Evolutionary conservation across 768 basidiomycete genomes (phyloP).

Genomic region (Tulasnella sp.): DNA sequence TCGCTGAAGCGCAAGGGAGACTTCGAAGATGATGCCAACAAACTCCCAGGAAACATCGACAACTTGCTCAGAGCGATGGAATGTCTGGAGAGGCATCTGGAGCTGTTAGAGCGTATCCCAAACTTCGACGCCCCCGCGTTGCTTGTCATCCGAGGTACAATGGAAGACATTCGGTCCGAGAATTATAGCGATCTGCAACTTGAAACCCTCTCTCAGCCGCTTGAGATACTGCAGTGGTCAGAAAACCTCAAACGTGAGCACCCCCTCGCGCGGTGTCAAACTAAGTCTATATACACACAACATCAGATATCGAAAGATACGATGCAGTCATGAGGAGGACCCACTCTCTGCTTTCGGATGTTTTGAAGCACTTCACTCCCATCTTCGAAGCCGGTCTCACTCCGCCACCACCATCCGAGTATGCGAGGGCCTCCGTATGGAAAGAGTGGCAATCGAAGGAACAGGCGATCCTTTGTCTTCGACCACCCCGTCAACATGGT

Average conservation of each 20-base stretch:
- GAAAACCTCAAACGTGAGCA: background rate
- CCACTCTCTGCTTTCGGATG: background rate
- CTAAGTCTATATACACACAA: background rate
- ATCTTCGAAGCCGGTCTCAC: background rate
- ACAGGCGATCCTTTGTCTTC: background rate
- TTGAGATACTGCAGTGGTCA: background rate
- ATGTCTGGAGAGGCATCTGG: background rate
- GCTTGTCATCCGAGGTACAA: too few relatives aligned
- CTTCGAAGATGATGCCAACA: background rate
- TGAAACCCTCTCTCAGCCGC: background rate
- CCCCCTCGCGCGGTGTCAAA: background rate
- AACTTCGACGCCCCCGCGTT: background rate
- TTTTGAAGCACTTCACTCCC: background rate
- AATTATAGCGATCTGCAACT: background rate
- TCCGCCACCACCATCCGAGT: background rate
- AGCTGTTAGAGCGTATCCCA: background rate
- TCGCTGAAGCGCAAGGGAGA: background rate
- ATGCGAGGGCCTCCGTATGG: background rate
- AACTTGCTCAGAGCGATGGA: background rate
- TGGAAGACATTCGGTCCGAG: background rate
- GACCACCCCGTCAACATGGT: background rate
- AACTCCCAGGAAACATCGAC: background rate
- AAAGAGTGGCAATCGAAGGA: background rate
- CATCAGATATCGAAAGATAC: background rate
- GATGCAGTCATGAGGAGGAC: background rate